Percentiles rank a stretch among this genome's conserved stretches.
Conservation (phyloP, 306 rosid genomes). For the Ammopiptanthus mongolicus region DNA sequence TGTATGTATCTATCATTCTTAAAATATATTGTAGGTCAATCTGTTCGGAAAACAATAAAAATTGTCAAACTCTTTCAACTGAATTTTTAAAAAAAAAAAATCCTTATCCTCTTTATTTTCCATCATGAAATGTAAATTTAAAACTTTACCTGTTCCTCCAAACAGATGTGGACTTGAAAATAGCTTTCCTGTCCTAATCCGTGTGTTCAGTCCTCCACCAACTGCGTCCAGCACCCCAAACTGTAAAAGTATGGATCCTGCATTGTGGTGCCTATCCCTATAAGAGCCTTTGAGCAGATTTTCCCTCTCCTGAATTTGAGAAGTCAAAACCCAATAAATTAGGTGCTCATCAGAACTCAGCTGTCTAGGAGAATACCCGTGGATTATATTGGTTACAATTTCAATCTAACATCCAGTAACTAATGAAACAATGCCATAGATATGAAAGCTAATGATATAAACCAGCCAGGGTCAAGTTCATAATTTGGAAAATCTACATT, state of each 20-base stretch:
- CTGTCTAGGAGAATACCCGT: not conserved
- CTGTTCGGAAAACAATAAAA: not conserved
- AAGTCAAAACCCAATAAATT: slow-evolving; percentile 15
- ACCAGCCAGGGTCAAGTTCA: not conserved
- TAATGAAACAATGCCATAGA: not conserved
- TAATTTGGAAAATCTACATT: not conserved
- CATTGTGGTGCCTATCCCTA: slow-evolving; percentile 72
- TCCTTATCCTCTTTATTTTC: not conserved
- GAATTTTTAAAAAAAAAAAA: not conserved
- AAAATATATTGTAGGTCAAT: not conserved
- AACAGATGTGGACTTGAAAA: slow-evolving; percentile 83
- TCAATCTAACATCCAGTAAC: not conserved
- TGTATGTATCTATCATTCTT: no score
- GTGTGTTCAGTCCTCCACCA: slow-evolving; percentile 74
- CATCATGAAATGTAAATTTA: not conserved
- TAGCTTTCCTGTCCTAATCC: slow-evolving; percentile 70
- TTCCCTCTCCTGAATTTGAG: slow-evolving; percentile 72
- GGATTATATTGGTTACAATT: not conserved
- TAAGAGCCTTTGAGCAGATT: slow-evolving; percentile 70
- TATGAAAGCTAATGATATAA: not conserved
- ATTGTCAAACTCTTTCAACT: not conserved
- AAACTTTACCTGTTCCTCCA: slow-evolving; percentile 67
- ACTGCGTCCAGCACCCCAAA: slow-evolving; percentile 73
- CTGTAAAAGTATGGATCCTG: slow-evolving; percentile 69
- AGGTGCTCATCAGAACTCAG: not conserved